A percentile compares a stretch with the other conserved stretches of the same genome.
These are phyloP conservation scores for Ophiostoma australiae DNA, from an alignment of 2,329 filamentous ascomycete species.

Conservation along the genomic window DNA sequence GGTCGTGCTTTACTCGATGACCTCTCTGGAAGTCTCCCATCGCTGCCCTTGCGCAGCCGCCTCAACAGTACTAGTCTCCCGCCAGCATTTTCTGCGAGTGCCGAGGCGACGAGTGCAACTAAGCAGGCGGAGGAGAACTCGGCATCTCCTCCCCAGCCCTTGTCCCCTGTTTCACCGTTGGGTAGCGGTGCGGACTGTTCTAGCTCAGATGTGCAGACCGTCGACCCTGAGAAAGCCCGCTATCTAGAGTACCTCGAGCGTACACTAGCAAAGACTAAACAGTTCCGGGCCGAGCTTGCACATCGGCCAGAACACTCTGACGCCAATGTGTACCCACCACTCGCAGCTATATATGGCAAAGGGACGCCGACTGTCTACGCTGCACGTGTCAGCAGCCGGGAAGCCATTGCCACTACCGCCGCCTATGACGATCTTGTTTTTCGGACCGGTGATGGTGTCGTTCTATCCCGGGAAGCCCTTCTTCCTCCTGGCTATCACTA, in stretches of 20 bases:
- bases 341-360: slow-evolving; percentile 81
- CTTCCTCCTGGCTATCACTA: slow-evolving; percentile 72
- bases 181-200: not conserved
- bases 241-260: slow-evolving; percentile 64
- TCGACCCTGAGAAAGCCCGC: slow-evolving; percentile 34
- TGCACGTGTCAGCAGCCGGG: slow-evolving; percentile 65
- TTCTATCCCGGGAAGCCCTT: slow-evolving; percentile 80
- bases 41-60: slow-evolving; percentile 33
- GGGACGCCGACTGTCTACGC: slow-evolving; percentile 79
- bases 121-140: not conserved
- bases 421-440: slow-evolving; percentile 85
- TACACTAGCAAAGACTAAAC: slow-evolving; percentile 64
- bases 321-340: slow-evolving; percentile 73
- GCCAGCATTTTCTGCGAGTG: not conserved
- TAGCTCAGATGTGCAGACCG: not conserved
- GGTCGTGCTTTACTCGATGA: slow-evolving; percentile 42
- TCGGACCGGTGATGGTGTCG: slow-evolving; percentile 82
- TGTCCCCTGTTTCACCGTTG: not conserved
- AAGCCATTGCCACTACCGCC: slow-evolving; percentile 69
- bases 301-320: slow-evolving; percentile 55
- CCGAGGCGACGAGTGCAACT: not conserved
- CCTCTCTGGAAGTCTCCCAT: slow-evolving; percentile 42
- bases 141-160: not conserved
- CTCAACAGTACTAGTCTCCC: slow-evolving; percentile 33
- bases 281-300: slow-evolving; percentile 70